Evolutionary conservation across 2,329 filamentous ascomycete genomes (phyloP).

Genomic region (Cercospora citrullina): DNA sequence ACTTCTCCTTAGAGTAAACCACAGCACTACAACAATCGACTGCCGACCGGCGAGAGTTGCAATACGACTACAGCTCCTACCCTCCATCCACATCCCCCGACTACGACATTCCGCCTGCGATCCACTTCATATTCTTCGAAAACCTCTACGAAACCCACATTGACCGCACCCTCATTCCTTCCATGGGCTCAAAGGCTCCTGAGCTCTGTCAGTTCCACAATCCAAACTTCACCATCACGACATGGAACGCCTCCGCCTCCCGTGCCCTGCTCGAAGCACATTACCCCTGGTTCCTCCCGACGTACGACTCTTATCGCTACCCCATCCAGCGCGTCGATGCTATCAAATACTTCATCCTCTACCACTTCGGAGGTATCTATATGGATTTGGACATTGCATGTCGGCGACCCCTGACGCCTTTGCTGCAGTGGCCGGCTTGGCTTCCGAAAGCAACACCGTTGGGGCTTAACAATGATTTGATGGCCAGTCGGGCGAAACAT

Average conservation of each 20-base stretch:
- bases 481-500: constrained; percentile 49
- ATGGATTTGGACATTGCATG: constrained; percentile 73
- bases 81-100: not conserved
- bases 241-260: constrained; percentile 24
- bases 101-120: constrained; percentile 20
- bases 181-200: constrained; percentile 24
- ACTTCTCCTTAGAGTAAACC: constrained; percentile 20
- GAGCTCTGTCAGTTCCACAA: constrained; percentile 19
- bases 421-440: constrained; percentile 68
- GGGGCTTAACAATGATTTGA: constrained; percentile 74
- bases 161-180: constrained; percentile 20
- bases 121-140: constrained; percentile 32
- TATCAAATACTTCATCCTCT: constrained; percentile 72
- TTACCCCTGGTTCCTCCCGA: constrained; percentile 45
- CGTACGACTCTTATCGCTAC: constrained; percentile 70
- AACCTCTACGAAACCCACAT: constrained; percentile 23
- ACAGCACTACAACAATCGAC: not conserved
- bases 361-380: constrained; percentile 74
- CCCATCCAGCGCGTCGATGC: constrained; percentile 76
- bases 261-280: constrained; percentile 22
- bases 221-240: constrained; percentile 20
- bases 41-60: not conserved
- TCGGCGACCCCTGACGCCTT: constrained; percentile 60
- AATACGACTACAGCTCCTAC: constrained; percentile 12
- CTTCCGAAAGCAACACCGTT: constrained; percentile 68